Evolutionary conservation across 768 basidiomycete species (phyloP), one percentile per base, ranked within the genome.

Genomic region (Boletus sp.): DNA sequence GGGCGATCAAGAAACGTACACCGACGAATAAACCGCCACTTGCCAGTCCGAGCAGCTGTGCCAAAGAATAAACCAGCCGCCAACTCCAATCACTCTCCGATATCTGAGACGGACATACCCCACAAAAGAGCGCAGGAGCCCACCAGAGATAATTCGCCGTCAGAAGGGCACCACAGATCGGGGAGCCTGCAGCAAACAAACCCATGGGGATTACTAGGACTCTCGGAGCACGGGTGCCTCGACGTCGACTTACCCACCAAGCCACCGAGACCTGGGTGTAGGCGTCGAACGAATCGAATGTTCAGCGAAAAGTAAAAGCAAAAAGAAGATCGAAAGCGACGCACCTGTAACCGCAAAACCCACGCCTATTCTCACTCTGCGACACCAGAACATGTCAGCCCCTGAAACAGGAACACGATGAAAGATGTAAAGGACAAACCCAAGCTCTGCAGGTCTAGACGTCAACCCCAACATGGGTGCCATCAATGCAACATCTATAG

Each of bases 81-180:
- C 17, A n/a, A 35, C 5, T 10, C 21, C 17, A 30, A 15, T 5
- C 6, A 10, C 10, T 8, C 17, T 4, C 17, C 10, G 17, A 46
- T 10, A 37, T 34, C 21, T 9, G 13, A 33, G 37, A 38, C 2
- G 11, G 40, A 59, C 64, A 21, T 59, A 75, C 70, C 42, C 78
- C 82, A 27, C 78, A 71, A 60, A 83, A 85, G 10, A 83, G 37
- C 2, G 77, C 77, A 4, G 83, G 80, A 14, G 76, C 72, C 79
- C 79, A 83, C 84, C 84, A 85, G 4, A 76, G 65, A 59, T 78
- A 83, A 3, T 70, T 65, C 10, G 64, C 46, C 0, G 81, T 76
- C 5, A 85, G 70, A 19, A 85, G 70, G 3, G 81, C 79, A 2
- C 84, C 84, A 34, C 76, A 77, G 33, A 85, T 79, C 1, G 84